phyloP scores from a whole-genome alignment of 108 stramenopile genomes.

The Nitzschia sp. region DNA sequence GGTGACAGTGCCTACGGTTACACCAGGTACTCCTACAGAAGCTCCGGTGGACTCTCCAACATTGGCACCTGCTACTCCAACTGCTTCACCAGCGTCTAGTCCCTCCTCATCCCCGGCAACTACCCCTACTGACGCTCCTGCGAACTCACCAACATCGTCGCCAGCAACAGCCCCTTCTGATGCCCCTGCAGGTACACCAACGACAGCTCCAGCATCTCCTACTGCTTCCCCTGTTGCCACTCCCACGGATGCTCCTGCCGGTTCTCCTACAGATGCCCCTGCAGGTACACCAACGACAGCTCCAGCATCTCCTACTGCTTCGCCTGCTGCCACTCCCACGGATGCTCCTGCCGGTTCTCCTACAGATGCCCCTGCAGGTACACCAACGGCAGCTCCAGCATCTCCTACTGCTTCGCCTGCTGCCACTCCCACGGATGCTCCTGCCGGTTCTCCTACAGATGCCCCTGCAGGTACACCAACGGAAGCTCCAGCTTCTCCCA shows the following conservation, averaged over 20 bases:
- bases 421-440: background rate
- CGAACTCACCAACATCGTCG: background rate
- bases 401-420: background rate
- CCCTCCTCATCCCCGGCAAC: background rate
- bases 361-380: background rate
- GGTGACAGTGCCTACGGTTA: background rate
- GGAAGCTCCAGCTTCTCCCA: background rate
- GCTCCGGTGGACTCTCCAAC: background rate
- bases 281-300: background rate
- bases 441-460: background rate
- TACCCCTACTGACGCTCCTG: background rate
- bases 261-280: slow-evolving; percentile 4
- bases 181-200: background rate
- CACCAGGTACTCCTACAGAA: background rate
- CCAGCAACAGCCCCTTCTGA: background rate
- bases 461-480: background rate
- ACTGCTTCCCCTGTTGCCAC: background rate
- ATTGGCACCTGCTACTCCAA: background rate
- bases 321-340: background rate
- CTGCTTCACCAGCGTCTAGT: background rate
- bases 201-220: slow-evolving; percentile 1
- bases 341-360: background rate
- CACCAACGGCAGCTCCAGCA: background rate
- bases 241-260: background rate
- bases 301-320: background rate